Percentiles rank a stretch among this genome's conserved stretches.
Conservation (phyloP, 2,329 filamentous ascomycete genomes). For the Grosmannia huntii region DNA sequence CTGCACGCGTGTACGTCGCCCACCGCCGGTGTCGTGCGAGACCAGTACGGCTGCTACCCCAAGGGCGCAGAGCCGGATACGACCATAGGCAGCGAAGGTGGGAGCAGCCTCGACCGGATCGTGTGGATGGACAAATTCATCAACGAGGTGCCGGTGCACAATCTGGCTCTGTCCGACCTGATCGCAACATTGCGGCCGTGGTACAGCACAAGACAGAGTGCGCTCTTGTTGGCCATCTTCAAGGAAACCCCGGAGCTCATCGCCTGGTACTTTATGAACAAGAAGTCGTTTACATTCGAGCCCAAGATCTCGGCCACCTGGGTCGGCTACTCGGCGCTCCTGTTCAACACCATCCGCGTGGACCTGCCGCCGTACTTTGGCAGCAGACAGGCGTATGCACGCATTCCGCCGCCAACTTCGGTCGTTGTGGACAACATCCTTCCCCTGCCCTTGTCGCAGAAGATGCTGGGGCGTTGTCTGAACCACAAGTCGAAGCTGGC, state of each 20-base stretch:
- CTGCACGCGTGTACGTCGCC: slow-evolving; percentile 61
- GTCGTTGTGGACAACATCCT: slow-evolving; percentile 77
- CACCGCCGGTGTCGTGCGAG: slow-evolving; percentile 60
- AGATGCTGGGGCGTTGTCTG: slow-evolving; percentile 66
- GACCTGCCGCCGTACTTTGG: slow-evolving; percentile 63
- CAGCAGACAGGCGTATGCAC: slow-evolving; percentile 45
- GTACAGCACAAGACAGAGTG: slow-evolving; percentile 66
- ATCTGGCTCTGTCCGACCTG: slow-evolving; percentile 67
- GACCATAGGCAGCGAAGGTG: slow-evolving; percentile 15
- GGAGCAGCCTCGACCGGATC: slow-evolving; percentile 46
- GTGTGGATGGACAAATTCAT: slow-evolving; percentile 57
- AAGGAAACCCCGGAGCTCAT: slow-evolving; percentile 71
- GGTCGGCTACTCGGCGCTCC: slow-evolving; percentile 83
- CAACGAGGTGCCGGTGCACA: slow-evolving; percentile 60
- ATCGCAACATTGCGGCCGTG: slow-evolving; percentile 70
- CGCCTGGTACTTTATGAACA: slow-evolving; percentile 73
- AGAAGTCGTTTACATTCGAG: slow-evolving; percentile 72
- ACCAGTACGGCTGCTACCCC: slow-evolving; percentile 76
- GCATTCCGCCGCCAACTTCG: slow-evolving; percentile 63
- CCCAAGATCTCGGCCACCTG: slow-evolving; percentile 87
- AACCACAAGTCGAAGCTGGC: slow-evolving; percentile 67
- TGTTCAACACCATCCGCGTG: slow-evolving; percentile 69
- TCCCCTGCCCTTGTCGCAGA: slow-evolving; percentile 69
- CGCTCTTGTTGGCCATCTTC: slow-evolving; percentile 72
- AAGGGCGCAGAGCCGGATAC: slow-evolving; percentile 48